A percentile compares a stretch with the other conserved stretches of the same genome.
phyloP scores from a whole-genome alignment of 495 filamentous ascomycete genomes.

The Aspergillus conjunctus region DNA sequence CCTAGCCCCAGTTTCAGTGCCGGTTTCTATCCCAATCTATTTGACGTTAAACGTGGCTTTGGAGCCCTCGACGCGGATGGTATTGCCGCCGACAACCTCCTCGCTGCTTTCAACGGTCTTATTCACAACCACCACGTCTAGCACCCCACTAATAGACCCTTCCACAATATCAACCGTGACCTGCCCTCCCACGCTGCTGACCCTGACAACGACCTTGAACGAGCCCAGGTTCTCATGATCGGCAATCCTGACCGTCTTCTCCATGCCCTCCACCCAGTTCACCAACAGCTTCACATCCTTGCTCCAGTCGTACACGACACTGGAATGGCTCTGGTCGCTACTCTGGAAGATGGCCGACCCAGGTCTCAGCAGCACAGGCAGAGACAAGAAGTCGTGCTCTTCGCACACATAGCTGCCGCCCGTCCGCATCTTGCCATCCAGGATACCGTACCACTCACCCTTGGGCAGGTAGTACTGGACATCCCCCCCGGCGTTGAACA shows the following conservation, averaged over 20 bases:
- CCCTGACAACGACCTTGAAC: slow-evolving; percentile 5
- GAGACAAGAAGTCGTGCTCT: slow-evolving; percentile 16
- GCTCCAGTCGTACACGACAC: slow-evolving; percentile 20
- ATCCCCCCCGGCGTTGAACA: slow-evolving; percentile 4
- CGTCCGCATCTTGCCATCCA: slow-evolving; percentile 14
- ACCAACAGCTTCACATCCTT: slow-evolving; percentile 13
- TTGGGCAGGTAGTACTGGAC: slow-evolving; percentile 17
- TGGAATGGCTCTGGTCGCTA: background rate
- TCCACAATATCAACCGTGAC: slow-evolving; percentile 9
- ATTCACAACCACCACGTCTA: slow-evolving; percentile 14
- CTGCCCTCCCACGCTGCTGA: background rate
- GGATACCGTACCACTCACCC: slow-evolving; percentile 19
- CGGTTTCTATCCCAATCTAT: slow-evolving; percentile 1
- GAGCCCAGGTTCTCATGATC: slow-evolving; percentile 8
- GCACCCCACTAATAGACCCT: background rate
- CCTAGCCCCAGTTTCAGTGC: background rate
- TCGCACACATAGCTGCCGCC: slow-evolving; percentile 14
- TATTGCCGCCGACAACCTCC: slow-evolving; percentile 3
- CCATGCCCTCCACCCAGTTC: slow-evolving; percentile 19
- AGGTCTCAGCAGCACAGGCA: slow-evolving; percentile 14
- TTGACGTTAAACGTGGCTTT: slow-evolving; percentile 4
- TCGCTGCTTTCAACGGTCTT: background rate
- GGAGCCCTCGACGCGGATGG: background rate
- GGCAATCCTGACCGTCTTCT: slow-evolving; percentile 14
- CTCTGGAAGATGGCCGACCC: slow-evolving; percentile 4